Percentiles rank a stretch among this genome's conserved stretches.
These are phyloP conservation scores for Multifurca ochricompacta DNA, from an alignment of 768 basidiomycete genomes.

Conservation along the genomic window DNA sequence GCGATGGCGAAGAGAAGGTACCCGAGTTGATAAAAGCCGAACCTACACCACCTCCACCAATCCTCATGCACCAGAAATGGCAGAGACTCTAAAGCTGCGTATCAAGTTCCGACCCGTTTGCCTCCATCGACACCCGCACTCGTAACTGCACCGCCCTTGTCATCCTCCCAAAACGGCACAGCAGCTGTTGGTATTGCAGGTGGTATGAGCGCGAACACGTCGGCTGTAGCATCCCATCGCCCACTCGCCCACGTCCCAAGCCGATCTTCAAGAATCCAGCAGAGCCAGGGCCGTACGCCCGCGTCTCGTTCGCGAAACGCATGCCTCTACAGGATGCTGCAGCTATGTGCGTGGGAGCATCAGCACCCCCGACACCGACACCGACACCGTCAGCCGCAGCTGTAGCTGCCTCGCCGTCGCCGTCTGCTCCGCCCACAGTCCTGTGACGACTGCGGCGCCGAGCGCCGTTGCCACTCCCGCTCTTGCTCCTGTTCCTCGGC, in stretches of 20 bases:
- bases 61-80: neutral
- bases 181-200: neutral
- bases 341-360: neutral
- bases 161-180: neutral
- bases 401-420: no score
- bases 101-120: slow-evolving; percentile 2
- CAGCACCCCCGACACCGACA: neutral
- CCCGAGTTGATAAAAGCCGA: slow-evolving; percentile 1
- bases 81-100: slow-evolving; percentile 8
- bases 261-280: slow-evolving; percentile 14
- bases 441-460: no score
- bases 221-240: neutral
- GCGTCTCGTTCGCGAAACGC: slow-evolving; percentile 7
- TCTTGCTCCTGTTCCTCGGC: neutral
- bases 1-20: slow-evolving; percentile 9
- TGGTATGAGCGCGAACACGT: neutral
- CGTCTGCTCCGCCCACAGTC: no score
- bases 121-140: neutral
- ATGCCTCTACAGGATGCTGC: neutral
- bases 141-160: neutral
- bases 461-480: no score
- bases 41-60: neutral
- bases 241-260: slow-evolving; percentile 14
- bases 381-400: neutral
- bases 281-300: slow-evolving; percentile 9